Evolutionary conservation across 495 filamentous ascomycete genomes (phyloP).

Genomic region (Staphylotrichum longicolle): DNA sequence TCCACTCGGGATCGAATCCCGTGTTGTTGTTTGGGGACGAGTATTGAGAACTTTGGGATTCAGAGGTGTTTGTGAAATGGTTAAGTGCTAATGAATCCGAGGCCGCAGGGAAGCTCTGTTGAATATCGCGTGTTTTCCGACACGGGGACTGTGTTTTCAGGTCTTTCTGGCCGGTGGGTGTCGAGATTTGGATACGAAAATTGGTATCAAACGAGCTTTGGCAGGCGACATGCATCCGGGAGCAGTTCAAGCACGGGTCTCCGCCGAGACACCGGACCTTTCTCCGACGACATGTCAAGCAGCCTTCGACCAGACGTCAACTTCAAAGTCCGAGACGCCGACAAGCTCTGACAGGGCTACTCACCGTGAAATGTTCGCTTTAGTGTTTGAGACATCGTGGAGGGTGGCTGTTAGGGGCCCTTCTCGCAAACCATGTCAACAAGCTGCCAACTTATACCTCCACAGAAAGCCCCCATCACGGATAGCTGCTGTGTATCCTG

Average conservation of each 20-base stretch:
- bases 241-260: slow-evolving; percentile 36
- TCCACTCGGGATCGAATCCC: neutral
- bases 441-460: too few relatives aligned
- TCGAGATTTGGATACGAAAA: slow-evolving; percentile 33
- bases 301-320: slow-evolving; percentile 24
- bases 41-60: too few relatives aligned
- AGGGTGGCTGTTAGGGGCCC: too few relatives aligned
- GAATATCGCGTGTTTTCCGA: neutral
- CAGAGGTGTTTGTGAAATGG: too few relatives aligned
- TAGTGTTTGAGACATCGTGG: slow-evolving; percentile 28
- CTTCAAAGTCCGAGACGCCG: neutral
- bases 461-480: too few relatives aligned
- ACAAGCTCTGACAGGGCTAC: slow-evolving; percentile 12
- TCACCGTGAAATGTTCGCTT: slow-evolving; percentile 37
- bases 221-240: slow-evolving; percentile 37
- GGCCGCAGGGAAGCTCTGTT: neutral
- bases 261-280: slow-evolving; percentile 40
- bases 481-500: too few relatives aligned
- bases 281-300: slow-evolving; percentile 40
- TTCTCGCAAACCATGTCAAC: too few relatives aligned
- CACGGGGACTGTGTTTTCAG: slow-evolving; percentile 18
- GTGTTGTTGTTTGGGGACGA: too few relatives aligned
- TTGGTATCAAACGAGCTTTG: slow-evolving; percentile 40
- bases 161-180: slow-evolving; percentile 30
- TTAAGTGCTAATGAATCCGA: neutral